Evolutionary conservation across 768 basidiomycete species (phyloP), one percentile per base, ranked within the genome.

Genomic region (Pleurotus tuoliensis): DNA sequence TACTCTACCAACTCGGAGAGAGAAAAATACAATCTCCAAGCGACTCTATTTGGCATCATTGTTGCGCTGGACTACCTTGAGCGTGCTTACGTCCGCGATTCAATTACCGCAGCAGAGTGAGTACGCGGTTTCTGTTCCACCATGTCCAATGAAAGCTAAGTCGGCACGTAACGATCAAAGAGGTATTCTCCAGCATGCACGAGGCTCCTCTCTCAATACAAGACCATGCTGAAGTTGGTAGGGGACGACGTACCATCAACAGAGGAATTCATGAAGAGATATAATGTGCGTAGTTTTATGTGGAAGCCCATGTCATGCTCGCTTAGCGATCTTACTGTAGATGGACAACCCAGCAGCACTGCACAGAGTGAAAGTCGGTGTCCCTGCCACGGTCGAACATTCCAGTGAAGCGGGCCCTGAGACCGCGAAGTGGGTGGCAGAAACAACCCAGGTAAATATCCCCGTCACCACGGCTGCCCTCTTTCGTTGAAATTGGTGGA

Each of bases 161-260:
- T 62, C 55, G 54, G 25, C 55, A 52, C 57, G 38, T 27, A 59
- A 47, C 27, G 56, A 64, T 63, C 67, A 60, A 77, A 81, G 82
- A 97, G 94, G 79, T 99, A 98, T 70, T 94, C 94, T 60, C 95
- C 94, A 56, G 94, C 94, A 59, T 99, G 96, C 69, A 94, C 92
- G 12, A 82, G 90, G 40, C 75, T 99, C n/a, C 73, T 98, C 12
- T 92, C 93, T 5, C 94, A 97, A 72, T 98, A 97, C 78, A 97
- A 97, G 82, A 95, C 93, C 0, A 92, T 97, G 86, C 75, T 94
- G 59, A 97, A 94, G 73, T 81, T 98, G n/a, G 88, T 98, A 9
- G 87, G 86, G n/a, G 85, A 92, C 54, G 88, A 89, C 18, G 92
- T 95, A 7, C 83, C 84, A 0, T 87, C 82, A 25, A 81, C 98